Evolutionary conservation across 2,329 filamentous ascomycete species (phyloP).

Genomic region (Cytospora piceae): DNA sequence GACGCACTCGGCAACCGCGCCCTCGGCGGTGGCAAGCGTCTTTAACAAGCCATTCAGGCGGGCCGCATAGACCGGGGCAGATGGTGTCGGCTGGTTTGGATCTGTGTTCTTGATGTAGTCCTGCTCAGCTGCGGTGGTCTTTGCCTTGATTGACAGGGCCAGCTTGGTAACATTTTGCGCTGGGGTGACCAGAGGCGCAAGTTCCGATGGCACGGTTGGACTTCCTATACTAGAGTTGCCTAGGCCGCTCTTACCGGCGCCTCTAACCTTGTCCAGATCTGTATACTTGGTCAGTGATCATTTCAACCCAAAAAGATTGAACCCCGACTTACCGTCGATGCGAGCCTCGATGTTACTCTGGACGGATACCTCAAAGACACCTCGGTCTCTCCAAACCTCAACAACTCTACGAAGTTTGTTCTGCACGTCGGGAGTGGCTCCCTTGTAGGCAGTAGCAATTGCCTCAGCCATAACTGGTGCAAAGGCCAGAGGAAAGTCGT

Average conservation of each 20-base stretch:
- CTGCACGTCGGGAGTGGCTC: conserved; percentile 83
- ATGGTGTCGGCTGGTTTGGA: conserved; percentile 68
- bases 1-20: conserved; percentile 85
- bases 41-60: conserved; percentile 89
- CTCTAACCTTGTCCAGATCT: conserved; percentile 67
- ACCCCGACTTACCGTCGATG: conserved; percentile 67
- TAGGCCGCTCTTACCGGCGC: conserved; percentile 55
- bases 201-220: conserved; percentile 71
- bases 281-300: conserved; percentile 10
- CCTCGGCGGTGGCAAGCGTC: conserved; percentile 84
- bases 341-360: conserved; percentile 80
- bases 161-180: conserved; percentile 77
- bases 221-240: conserved; percentile 71
- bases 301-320: not conserved
- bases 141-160: conserved; percentile 67
- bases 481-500: conserved; percentile 91
- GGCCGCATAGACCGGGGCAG: conserved; percentile 88
- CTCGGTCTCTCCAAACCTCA: conserved; percentile 88
- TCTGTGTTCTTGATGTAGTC: conserved; percentile 87
- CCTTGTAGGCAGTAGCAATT: conserved; percentile 88
- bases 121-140: conserved; percentile 70
- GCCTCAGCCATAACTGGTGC: conserved; percentile 91
- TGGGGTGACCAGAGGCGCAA: conserved; percentile 73
- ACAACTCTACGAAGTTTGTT: conserved; percentile 85
- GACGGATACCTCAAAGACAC: conserved; percentile 81